phyloP scores from a whole-genome alignment of 202 grass and related monocot genomes.

The Saccharum hybrid region DNA sequence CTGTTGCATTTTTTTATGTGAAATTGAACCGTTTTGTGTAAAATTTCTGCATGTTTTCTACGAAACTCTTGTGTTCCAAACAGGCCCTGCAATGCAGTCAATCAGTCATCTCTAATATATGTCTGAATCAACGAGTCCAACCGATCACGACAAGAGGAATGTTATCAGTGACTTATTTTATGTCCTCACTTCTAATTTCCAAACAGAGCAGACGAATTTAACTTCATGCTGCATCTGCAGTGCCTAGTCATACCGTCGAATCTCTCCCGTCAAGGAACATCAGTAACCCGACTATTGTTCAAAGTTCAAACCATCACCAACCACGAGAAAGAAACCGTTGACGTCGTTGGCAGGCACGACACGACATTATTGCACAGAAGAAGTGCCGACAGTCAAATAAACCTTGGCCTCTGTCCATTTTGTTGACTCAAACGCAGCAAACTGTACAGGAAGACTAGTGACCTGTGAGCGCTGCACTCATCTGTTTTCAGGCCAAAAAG shows the following conservation, averaged over 20 bases:
- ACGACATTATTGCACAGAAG: neutral
- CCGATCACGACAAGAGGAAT: too few relatives aligned
- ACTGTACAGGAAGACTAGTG: neutral
- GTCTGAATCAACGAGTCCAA: too few relatives aligned
- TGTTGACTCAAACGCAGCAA: neutral
- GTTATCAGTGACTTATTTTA: neutral
- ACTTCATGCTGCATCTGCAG: neutral
- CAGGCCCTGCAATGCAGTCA: too few relatives aligned
- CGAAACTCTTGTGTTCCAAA: too few relatives aligned
- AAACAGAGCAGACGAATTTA: neutral
- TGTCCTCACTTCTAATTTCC: neutral
- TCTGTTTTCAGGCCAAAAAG: neutral
- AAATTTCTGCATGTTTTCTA: too few relatives aligned
- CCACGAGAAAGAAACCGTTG: neutral
- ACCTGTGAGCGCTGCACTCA: neutral
- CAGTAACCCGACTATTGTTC: neutral
- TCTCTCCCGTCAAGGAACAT: neutral
- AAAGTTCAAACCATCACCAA: constrained; percentile 12
- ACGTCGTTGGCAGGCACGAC: neutral
- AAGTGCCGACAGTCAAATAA: neutral
- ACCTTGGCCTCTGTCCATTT: neutral
- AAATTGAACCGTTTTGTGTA: too few relatives aligned
- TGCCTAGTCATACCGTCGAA: too few relatives aligned
- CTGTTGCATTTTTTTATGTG: too few relatives aligned
- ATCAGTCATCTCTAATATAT: too few relatives aligned